These are phyloP conservation scores for Diutina pseudorugosa DNA, from an alignment of 1,139 yeast species.

Conservation along the genomic window DNA sequence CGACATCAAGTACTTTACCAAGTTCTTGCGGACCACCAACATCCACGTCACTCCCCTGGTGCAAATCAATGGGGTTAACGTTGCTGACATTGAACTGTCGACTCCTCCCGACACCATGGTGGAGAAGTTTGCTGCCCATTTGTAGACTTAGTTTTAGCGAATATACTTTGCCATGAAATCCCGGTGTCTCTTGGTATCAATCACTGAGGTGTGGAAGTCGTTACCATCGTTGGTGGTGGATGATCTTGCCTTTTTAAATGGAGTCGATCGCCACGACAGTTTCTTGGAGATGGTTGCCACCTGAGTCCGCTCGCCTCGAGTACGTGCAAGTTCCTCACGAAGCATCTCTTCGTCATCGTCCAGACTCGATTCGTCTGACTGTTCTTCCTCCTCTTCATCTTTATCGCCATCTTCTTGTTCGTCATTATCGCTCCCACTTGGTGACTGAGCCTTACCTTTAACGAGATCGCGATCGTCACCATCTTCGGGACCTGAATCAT, in stretches of 20 bases:
- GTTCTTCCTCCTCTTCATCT: neutral
- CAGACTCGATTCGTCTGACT: neutral
- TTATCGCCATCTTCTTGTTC: neutral
- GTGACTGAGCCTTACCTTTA: no score
- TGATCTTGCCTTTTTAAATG: neutral
- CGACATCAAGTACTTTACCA: slow-evolving; percentile 65
- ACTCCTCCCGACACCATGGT: neutral
- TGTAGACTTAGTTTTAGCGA: neutral
- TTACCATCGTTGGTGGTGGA: neutral
- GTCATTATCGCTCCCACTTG: neutral
- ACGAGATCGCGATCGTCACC: neutral
- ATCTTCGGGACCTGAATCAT: neutral
- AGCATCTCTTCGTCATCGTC: slow-evolving; percentile 1
- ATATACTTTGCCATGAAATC: neutral
- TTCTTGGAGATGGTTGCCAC: neutral
- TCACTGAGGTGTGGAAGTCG: neutral
- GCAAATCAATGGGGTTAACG: slow-evolving; percentile 41
- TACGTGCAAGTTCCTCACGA: neutral
- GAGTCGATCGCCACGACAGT: neutral
- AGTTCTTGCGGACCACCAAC: slow-evolving; percentile 64
- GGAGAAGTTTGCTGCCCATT: neutral
- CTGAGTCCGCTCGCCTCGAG: neutral
- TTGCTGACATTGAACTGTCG: neutral
- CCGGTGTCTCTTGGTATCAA: neutral
- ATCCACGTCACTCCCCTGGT: slow-evolving; percentile 84